Evolutionary conservation across 108 stramenopile species (phyloP).

Genomic region (Cyclotella baltica): DNA sequence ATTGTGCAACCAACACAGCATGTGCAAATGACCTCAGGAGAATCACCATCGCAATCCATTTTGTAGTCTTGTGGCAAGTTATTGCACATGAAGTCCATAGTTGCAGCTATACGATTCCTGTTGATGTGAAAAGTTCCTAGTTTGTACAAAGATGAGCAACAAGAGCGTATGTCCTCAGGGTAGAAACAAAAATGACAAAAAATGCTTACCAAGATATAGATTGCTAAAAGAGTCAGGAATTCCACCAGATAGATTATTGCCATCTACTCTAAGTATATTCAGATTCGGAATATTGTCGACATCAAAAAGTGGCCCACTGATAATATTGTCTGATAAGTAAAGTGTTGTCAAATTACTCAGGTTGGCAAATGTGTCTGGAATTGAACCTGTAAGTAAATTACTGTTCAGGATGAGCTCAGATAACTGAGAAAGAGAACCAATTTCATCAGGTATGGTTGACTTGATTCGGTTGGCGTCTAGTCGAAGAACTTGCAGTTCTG

Average conservation of each 20-base stretch:
- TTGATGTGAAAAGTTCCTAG: constrained; percentile 10
- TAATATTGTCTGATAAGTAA: constrained; percentile 7
- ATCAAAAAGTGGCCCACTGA: background rate
- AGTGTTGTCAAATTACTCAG: constrained; percentile 4
- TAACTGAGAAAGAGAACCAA: background rate
- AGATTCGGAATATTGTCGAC: background rate
- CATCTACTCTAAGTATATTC: constrained; percentile 6
- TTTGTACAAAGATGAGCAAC: background rate
- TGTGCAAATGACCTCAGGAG: constrained; percentile 11
- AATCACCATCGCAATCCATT: constrained; percentile 5
- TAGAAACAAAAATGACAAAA: background rate
- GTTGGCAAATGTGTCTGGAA: background rate
- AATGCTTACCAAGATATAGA: background rate
- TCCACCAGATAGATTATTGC: background rate
- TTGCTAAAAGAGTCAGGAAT: background rate
- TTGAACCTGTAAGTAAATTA: background rate
- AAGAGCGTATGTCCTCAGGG: background rate
- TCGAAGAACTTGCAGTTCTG: background rate
- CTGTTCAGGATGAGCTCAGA: constrained; percentile 7
- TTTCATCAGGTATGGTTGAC: background rate
- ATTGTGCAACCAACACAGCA: constrained; percentile 19
- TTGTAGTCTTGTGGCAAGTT: background rate
- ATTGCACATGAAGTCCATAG: constrained; percentile 8
- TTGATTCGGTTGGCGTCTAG: constrained; percentile 3
- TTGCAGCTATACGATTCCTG: background rate